Percentiles rank a stretch among this genome's conserved stretches.
These are phyloP conservation scores for Hortaea werneckii DNA, from an alignment of 2,329 filamentous ascomycete species.

Conservation along the genomic window DNA sequence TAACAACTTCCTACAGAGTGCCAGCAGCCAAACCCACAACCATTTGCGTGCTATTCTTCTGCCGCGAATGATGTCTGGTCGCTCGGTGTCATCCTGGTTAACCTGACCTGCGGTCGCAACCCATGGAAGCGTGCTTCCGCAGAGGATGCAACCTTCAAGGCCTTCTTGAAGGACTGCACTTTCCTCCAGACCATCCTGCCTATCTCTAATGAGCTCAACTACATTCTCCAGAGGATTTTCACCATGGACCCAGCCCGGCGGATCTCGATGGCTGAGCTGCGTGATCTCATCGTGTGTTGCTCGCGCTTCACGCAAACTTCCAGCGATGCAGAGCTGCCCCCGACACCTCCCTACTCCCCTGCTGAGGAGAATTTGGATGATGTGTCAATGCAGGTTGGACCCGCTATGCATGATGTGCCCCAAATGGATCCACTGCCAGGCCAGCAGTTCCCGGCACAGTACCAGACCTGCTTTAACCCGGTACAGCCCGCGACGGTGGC, in stretches of 20 bases:
- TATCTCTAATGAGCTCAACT: slow-evolving; percentile 78
- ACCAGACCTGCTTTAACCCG: background rate
- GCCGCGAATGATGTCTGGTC: slow-evolving; percentile 97
- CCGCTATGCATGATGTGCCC: slow-evolving; percentile 15
- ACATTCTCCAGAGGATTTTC: slow-evolving; percentile 79
- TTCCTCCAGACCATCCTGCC: slow-evolving; percentile 92
- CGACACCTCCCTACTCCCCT: slow-evolving; percentile 36
- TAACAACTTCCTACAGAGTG: slow-evolving; percentile 58
- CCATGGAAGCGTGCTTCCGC: slow-evolving; percentile 94
- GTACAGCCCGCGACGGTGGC: background rate
- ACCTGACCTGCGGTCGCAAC: slow-evolving; percentile 94
- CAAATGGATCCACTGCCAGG: slow-evolving; percentile 19
- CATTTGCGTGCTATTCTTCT: slow-evolving; percentile 70
- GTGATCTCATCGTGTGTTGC: slow-evolving; percentile 66
- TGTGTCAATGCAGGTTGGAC: slow-evolving; percentile 1
- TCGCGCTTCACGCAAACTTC: slow-evolving; percentile 53
- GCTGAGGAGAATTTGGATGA: slow-evolving; percentile 26
- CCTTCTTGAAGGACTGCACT: slow-evolving; percentile 71
- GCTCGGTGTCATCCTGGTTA: slow-evolving; percentile 94
- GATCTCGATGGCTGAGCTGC: slow-evolving; percentile 71
- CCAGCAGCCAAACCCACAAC: slow-evolving; percentile 63
- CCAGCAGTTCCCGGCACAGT: slow-evolving; percentile 14
- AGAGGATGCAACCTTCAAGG: slow-evolving; percentile 90
- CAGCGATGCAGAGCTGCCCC: slow-evolving; percentile 34
- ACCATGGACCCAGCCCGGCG: slow-evolving; percentile 72